These are phyloP conservation scores for Pseudozyma sp. DNA, from an alignment of 1,284 basidiomycete genomes.

Conservation along the genomic window DNA sequence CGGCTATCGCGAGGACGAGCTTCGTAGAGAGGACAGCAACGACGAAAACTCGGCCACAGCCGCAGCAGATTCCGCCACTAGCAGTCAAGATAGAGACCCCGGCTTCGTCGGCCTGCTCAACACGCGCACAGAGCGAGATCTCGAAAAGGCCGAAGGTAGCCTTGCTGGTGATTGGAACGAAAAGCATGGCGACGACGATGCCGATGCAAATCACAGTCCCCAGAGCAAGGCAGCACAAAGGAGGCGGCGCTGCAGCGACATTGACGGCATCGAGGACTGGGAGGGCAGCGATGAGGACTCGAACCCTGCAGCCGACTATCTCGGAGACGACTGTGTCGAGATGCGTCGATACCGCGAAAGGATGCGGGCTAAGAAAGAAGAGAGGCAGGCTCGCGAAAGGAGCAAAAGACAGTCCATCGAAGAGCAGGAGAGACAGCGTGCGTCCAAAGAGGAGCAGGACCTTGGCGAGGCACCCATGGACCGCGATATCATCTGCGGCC, in stretches of 20 bases:
- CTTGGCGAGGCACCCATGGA: slow-evolving; percentile 58
- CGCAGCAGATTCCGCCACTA: slow-evolving; percentile 26
- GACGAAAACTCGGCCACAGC: slow-evolving; percentile 27
- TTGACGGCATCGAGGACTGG: slow-evolving; percentile 59
- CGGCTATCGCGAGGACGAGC: slow-evolving; percentile 57
- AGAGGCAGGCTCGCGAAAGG: slow-evolving; percentile 11
- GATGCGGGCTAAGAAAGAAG: slow-evolving; percentile 29
- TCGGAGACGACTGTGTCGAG: slow-evolving; percentile 64
- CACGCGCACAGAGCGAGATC: slow-evolving; percentile 47
- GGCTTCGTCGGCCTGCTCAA: slow-evolving; percentile 50
- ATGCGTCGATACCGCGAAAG: slow-evolving; percentile 52
- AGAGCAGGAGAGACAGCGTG: slow-evolving; percentile 16
- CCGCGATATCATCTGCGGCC: slow-evolving; percentile 46
- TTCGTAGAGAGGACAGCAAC: slow-evolving; percentile 36
- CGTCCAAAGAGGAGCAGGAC: slow-evolving; percentile 43
- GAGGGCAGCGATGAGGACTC: slow-evolving; percentile 49
- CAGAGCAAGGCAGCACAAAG: slow-evolving; percentile 11
- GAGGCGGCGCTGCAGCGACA: slow-evolving; percentile 24
- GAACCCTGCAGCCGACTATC: slow-evolving; percentile 60
- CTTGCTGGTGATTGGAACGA: slow-evolving; percentile 17
- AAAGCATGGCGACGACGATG: slow-evolving; percentile 10
- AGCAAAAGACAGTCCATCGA: slow-evolving; percentile 24
- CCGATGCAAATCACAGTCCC: slow-evolving; percentile 13
- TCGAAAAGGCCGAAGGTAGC: slow-evolving; percentile 51
- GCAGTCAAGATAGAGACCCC: slow-evolving; percentile 22